Evolutionary conservation across 345 rosid species (phyloP).

Genomic region (Melaleuca alternifolia): DNA sequence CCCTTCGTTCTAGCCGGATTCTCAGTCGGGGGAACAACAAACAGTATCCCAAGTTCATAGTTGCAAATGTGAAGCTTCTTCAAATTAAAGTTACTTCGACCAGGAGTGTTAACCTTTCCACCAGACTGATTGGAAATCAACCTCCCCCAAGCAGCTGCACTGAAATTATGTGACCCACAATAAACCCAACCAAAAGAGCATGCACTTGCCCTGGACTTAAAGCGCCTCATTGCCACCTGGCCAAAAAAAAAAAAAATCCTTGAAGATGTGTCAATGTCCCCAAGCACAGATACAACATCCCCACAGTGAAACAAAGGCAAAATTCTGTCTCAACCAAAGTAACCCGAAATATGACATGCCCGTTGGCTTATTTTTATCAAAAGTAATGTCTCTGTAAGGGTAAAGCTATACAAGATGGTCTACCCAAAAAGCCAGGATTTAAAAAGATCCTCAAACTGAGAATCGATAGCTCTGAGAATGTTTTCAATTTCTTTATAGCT

Average conservation of each 20-base stretch:
- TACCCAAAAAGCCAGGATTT: not conserved
- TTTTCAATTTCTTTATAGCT: not conserved
- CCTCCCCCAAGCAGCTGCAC: constrained; percentile 95
- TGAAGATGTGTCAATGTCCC: not conserved
- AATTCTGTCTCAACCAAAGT: not conserved
- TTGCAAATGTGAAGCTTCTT: constrained; percentile 62
- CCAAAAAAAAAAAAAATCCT: not conserved
- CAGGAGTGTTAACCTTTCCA: constrained; percentile 16
- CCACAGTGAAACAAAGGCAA: not conserved
- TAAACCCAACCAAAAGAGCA: constrained; percentile 84
- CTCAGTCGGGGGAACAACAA: constrained; percentile 59
- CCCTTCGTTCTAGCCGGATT: constrained; percentile 3
- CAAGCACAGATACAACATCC: not conserved
- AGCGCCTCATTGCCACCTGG: constrained; percentile 74
- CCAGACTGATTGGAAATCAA: constrained; percentile 28
- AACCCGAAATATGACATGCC: not conserved
- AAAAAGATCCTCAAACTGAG: too few relatives aligned
- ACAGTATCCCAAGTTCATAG: constrained; percentile 82
- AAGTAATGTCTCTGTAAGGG: not conserved
- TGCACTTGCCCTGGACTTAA: constrained; percentile 32
- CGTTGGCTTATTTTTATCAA: not conserved
- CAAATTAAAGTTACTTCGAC: constrained; percentile 6
- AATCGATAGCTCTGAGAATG: too few relatives aligned
- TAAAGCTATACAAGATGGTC: not conserved
- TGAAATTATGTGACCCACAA: constrained; percentile 87